phyloP scores from a whole-genome alignment of 305 asterid genomes.

The Solanum chacoense region DNA sequence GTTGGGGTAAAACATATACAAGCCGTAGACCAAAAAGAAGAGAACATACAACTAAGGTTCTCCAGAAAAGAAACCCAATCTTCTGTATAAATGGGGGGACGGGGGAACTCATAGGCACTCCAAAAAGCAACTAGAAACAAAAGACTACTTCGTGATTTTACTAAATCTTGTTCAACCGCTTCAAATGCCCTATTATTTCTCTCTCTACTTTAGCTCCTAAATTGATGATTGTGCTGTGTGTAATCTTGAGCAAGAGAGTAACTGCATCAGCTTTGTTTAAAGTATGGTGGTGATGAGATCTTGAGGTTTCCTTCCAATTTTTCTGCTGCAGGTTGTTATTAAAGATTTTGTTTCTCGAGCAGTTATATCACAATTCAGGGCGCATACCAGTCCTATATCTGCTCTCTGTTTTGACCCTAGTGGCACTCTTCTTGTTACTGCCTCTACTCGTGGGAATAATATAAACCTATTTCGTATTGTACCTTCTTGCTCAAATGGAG shows the following conservation, averaged over 20 bases:
- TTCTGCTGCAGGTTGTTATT: conserved; percentile 31
- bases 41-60: not conserved
- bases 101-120: not conserved
- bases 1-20: not conserved
- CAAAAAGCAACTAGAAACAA: not conserved
- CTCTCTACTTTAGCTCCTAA: not conserved
- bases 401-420: conserved; percentile 42
- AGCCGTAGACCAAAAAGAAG: not conserved
- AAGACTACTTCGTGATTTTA: not conserved
- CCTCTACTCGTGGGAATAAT: conserved; percentile 36
- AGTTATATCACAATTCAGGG: conserved; percentile 43
- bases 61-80: not conserved
- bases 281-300: not conserved
- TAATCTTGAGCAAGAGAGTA: not conserved
- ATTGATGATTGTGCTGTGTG: not conserved
- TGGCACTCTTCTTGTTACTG: conserved; percentile 43
- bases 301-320: conserved; percentile 1
- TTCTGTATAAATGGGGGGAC: not conserved
- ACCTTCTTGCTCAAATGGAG: conserved; percentile 33
- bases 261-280: not conserved
- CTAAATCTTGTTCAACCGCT: not conserved
- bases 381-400: conserved; percentile 36
- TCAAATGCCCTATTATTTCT: not conserved
- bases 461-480: conserved; percentile 39
- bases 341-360: conserved; percentile 29